phyloP scores from a whole-genome alignment of 176 grass and related monocot species.

The Calamus simplicifolius region DNA sequence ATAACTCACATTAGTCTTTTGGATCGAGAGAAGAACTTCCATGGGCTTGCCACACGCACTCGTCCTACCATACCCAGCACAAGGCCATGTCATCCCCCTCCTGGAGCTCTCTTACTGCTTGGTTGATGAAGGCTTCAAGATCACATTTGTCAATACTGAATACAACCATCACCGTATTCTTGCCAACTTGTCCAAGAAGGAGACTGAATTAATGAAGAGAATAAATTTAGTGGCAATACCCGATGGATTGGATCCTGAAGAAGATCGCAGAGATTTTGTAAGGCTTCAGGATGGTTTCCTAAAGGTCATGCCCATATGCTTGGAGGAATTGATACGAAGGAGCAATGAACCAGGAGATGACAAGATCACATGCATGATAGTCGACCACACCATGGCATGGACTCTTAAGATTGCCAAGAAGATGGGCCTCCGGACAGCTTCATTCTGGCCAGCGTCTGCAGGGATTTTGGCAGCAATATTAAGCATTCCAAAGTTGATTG shows the following conservation, averaged over 20 bases:
- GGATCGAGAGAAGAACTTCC: no score
- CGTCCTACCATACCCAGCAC: constrained; percentile 8
- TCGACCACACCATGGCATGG: constrained; percentile 38
- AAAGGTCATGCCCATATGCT: constrained; percentile 23
- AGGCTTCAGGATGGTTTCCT: constrained; percentile 18
- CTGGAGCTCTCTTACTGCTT: constrained; percentile 2
- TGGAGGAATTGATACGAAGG: constrained; percentile 30
- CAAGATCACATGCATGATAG: constrained; percentile 47
- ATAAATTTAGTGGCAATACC: constrained; percentile 47
- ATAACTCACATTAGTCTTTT: no score
- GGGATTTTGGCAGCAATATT: constrained; percentile 12
- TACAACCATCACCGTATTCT: background rate
- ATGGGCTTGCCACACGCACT: background rate
- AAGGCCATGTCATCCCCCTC: constrained; percentile 7
- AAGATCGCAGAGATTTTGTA: constrained; percentile 43
- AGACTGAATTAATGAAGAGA: background rate
- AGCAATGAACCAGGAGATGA: constrained; percentile 18
- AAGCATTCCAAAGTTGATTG: constrained; percentile 39
- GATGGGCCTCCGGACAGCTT: constrained; percentile 20
- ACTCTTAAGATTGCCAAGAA: constrained; percentile 19
- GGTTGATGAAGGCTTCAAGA: background rate
- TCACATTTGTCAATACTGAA: constrained; percentile 8
- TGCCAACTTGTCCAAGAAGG: background rate
- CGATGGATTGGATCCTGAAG: constrained; percentile 49
- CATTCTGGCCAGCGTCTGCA: constrained; percentile 42